Conservation (phyloP, 208 protist genomes). For the Trypanosoma cruzi region DNA sequence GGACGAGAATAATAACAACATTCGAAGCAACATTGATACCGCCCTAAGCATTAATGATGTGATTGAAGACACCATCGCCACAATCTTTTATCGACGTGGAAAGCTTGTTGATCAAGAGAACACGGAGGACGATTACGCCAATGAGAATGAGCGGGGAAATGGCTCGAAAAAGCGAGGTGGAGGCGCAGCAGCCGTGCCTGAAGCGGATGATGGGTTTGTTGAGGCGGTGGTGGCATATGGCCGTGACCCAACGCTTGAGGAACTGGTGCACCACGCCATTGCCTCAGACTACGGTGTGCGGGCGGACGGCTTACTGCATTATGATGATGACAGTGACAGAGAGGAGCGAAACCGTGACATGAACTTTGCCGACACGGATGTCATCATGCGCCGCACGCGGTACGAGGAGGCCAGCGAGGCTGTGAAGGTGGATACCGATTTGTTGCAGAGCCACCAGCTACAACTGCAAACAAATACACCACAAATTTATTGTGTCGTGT, state of each 20-base stretch:
- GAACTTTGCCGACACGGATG: slow-evolving; percentile 74
- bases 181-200: neutral
- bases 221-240: slow-evolving; percentile 34
- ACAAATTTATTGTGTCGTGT: slow-evolving; percentile 82
- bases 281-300: slow-evolving; percentile 66
- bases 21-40: slow-evolving; percentile 71
- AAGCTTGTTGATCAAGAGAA: slow-evolving; percentile 85
- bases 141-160: slow-evolving; percentile 29
- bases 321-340: slow-evolving; percentile 74
- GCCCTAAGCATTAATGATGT: slow-evolving; percentile 81
- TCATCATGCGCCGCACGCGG: slow-evolving; percentile 63
- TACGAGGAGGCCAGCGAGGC: slow-evolving; percentile 39
- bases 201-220: slow-evolving; percentile 7
- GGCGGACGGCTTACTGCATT: slow-evolving; percentile 69
- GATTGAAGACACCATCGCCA: slow-evolving; percentile 81
- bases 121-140: slow-evolving; percentile 32
- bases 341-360: slow-evolving; percentile 72
- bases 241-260: slow-evolving; percentile 68
- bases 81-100: slow-evolving; percentile 79
- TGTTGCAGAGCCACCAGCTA: slow-evolving; percentile 62
- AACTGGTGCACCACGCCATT: slow-evolving; percentile 75
- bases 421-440: slow-evolving; percentile 64
- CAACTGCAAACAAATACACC: slow-evolving; percentile 35
- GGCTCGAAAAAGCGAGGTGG: neutral
- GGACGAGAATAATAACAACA: slow-evolving; percentile 54